phyloP scores from a whole-genome alignment of 2,329 filamentous ascomycete species.

The Phoma sp. region DNA sequence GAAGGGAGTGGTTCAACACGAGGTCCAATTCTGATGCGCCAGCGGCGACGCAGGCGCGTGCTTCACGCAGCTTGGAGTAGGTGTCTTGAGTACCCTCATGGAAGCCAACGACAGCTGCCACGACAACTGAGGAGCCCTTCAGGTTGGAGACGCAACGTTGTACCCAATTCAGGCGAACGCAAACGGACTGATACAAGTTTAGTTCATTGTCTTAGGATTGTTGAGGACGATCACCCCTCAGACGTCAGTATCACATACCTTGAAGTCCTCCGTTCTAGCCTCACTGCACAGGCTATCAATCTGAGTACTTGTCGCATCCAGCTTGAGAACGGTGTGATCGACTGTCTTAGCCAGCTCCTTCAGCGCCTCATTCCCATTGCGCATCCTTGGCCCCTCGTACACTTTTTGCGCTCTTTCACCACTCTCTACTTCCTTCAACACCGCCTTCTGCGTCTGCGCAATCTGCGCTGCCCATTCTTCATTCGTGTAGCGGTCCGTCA shows the following conservation, averaged over 20 bases:
- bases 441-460: slow-evolving; percentile 42
- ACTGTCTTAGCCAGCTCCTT: slow-evolving; percentile 49
- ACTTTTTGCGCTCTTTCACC: slow-evolving; percentile 38
- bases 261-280: slow-evolving; percentile 57
- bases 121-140: slow-evolving; percentile 55
- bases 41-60: slow-evolving; percentile 55
- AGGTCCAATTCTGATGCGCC: slow-evolving; percentile 66
- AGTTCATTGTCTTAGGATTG: neutral
- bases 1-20: slow-evolving; percentile 62
- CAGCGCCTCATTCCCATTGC: slow-evolving; percentile 36
- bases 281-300: slow-evolving; percentile 64
- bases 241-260: slow-evolving; percentile 40
- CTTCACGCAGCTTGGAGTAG: slow-evolving; percentile 60
- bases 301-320: slow-evolving; percentile 56
- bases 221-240: neutral
- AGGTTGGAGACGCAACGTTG: slow-evolving; percentile 58
- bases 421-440: slow-evolving; percentile 36
- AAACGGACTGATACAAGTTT: slow-evolving; percentile 59
- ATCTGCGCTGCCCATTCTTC: slow-evolving; percentile 55
- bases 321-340: slow-evolving; percentile 60
- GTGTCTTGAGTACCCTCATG: slow-evolving; percentile 65
- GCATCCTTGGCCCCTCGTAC: slow-evolving; percentile 37
- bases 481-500: slow-evolving; percentile 56
- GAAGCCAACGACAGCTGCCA: slow-evolving; percentile 67
- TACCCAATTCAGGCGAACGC: slow-evolving; percentile 64